phyloP scores from a whole-genome alignment of 305 asterid species.

The Fraxinus sp. region DNA sequence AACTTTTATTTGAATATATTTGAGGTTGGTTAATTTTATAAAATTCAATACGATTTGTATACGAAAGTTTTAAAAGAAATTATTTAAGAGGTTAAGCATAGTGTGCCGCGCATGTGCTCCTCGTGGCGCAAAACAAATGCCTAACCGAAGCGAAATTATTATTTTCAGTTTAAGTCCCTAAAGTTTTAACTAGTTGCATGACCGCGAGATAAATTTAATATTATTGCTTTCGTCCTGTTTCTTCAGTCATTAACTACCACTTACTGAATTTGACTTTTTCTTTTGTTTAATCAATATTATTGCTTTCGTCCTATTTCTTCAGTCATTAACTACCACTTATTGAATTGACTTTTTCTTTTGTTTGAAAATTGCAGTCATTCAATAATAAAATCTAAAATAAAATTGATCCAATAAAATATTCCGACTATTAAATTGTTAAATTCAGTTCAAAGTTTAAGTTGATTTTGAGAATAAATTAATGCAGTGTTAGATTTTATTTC shows the following conservation, averaged over 20 bases:
- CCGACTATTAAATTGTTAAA: neutral
- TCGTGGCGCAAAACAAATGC: slow-evolving; percentile 4
- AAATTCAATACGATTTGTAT: neutral
- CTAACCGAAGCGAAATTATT: neutral
- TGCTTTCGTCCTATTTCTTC: neutral
- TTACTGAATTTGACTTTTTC: neutral
- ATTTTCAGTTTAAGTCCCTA: too few species aligned
- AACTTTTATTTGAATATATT: too few species aligned
- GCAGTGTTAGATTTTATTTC: neutral
- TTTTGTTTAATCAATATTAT: neutral
- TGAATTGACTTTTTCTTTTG: neutral
- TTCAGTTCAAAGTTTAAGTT: neutral
- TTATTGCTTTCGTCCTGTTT: neutral
- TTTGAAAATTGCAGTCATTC: neutral
- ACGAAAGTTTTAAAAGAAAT: neutral
- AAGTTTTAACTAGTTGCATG: neutral
- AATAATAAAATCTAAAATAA: neutral
- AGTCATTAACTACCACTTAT: neutral
- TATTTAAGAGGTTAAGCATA: neutral
- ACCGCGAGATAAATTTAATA: neutral
- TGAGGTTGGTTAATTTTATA: too few species aligned
- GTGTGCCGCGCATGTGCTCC: slow-evolving; percentile 4
- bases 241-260: neutral
- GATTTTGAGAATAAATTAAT: neutral
- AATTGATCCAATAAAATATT: neutral